Base-by-base conservation (phyloP, 805 yeast genomes). In the Candida maris region DNA sequence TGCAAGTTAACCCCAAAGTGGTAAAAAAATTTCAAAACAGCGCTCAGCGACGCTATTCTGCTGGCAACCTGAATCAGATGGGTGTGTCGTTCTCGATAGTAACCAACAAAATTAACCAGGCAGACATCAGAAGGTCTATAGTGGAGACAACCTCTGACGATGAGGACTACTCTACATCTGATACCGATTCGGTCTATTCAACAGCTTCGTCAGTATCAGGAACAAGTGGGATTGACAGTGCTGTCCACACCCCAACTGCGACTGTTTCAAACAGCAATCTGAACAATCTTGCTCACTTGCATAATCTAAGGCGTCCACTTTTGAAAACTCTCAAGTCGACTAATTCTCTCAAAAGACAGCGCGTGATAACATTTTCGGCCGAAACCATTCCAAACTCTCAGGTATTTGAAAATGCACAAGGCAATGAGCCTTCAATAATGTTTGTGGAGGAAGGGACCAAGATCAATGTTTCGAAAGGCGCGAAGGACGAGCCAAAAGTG, bases 21-120 rank as follows among this genome's bases (percentile, higher is more conserved):
- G 48, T 56, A 21, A 42, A 32, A n/a, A 56, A 59, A 27, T 56
- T 66, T 32, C 51, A 54, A 18, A 59, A 39, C 19, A 38, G 57
- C 25, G 41, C 51, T 6, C 67, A 65, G 34, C 54, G 75, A 38
- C 56, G 77, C 30, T 70, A 65, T 37, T 71, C 79, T 0, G 57
- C 85, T 15, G 76, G 91, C 7, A 77, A 79, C 34, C 58, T 87
- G 34, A 93, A 85, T 52, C 78, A 76, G 41, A 65, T 82, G 47
- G 96, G 96, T 0, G 75, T 88, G 4, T 79, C 93, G 1, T 72
- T 85, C 41, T 79, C 81, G 34, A 84, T 89, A 81, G 80, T 80
- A 39, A 75, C 91, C 1, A 76, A 70, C 38, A 67, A 65, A 46
- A 61, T 79, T 3, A 59, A 60, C 6, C 62, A 60, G 14, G 45